These are phyloP conservation scores for Magnusiomyces clavatus DNA, from an alignment of 1,139 yeast genomes.

Conservation along the genomic window DNA sequence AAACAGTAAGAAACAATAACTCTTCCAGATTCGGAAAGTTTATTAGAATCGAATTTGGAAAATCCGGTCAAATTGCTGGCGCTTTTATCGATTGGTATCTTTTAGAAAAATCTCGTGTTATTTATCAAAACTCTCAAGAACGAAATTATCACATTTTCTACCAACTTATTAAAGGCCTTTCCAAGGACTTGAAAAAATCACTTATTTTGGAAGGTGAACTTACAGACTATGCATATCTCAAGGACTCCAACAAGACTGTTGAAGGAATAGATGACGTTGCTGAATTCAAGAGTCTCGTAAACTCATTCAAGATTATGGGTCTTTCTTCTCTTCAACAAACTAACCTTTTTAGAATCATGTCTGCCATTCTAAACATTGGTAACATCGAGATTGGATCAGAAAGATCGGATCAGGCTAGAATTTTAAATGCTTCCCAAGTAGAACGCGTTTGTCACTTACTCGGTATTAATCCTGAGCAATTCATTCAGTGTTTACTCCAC, in stretches of 20 bases:
- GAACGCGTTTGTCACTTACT: slow-evolving; percentile 52
- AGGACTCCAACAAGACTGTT: slow-evolving; percentile 46
- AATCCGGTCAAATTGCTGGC: slow-evolving; percentile 62
- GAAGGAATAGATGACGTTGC: slow-evolving; percentile 67
- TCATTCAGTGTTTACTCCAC: slow-evolving; percentile 52
- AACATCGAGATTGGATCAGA: slow-evolving; percentile 68
- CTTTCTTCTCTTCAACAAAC: slow-evolving; percentile 49
- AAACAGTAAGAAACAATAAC: slow-evolving; percentile 87
- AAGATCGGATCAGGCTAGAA: slow-evolving; percentile 67
- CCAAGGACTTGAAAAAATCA: slow-evolving; percentile 40
- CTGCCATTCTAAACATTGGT: slow-evolving; percentile 79
- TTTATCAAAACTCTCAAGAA: slow-evolving; percentile 66
- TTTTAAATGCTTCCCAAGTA: slow-evolving; percentile 47
- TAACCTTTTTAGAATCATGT: slow-evolving; percentile 57
- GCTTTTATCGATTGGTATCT: slow-evolving; percentile 94
- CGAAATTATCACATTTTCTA: slow-evolving; percentile 91
- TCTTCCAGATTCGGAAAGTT: slow-evolving; percentile 97
- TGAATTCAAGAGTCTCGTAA: slow-evolving; percentile 53
- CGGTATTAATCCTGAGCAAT: slow-evolving; percentile 52
- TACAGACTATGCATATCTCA: slow-evolving; percentile 51
- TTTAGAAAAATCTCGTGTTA: slow-evolving; percentile 88
- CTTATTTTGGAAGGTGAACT: slow-evolving; percentile 42
- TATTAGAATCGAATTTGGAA: slow-evolving; percentile 72
- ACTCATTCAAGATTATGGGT: slow-evolving; percentile 71
- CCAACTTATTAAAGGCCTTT: slow-evolving; percentile 69